phyloP scores from a whole-genome alignment of 192 early-diverging fungal genomes.

The Mortierella hygrophila region DNA sequence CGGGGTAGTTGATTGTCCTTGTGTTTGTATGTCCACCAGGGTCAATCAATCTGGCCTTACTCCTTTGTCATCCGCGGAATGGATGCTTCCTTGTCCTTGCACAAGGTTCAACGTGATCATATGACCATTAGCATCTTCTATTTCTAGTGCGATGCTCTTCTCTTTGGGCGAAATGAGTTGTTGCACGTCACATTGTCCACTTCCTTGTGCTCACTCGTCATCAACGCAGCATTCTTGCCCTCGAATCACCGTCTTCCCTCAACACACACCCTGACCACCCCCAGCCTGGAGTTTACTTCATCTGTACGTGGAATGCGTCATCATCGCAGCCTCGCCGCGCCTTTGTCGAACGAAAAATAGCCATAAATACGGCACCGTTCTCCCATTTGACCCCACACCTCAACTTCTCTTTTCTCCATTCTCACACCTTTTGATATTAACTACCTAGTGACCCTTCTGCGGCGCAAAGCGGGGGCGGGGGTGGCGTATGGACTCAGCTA shows the following conservation, averaged over 20 bases:
- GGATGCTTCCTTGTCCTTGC: neutral
- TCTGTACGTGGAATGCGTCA: neutral
- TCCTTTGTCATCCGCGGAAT: neutral
- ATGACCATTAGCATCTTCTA: neutral
- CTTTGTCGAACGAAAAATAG: neutral
- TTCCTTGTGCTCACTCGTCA: too few species aligned
- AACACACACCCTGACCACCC: neutral
- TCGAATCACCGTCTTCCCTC: neutral
- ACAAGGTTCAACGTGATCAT: neutral
- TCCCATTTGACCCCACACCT: neutral
- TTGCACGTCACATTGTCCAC: neutral
- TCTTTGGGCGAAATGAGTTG: neutral
- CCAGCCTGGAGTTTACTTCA: neutral
- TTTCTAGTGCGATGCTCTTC: neutral
- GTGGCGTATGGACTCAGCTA: neutral
- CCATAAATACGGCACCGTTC: neutral
- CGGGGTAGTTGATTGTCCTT: neutral
- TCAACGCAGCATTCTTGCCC: neutral
- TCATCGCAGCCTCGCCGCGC: neutral
- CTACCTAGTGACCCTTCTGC: neutral
- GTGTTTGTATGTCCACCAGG: neutral
- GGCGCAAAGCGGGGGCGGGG: neutral
- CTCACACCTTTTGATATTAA: neutral
- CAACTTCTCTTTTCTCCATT: neutral
- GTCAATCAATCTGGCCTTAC: neutral